Percentiles rank a stretch among this genome's conserved stretches.
Conservation (phyloP, 345 rosid species). For the Salix dunnii region DNA sequence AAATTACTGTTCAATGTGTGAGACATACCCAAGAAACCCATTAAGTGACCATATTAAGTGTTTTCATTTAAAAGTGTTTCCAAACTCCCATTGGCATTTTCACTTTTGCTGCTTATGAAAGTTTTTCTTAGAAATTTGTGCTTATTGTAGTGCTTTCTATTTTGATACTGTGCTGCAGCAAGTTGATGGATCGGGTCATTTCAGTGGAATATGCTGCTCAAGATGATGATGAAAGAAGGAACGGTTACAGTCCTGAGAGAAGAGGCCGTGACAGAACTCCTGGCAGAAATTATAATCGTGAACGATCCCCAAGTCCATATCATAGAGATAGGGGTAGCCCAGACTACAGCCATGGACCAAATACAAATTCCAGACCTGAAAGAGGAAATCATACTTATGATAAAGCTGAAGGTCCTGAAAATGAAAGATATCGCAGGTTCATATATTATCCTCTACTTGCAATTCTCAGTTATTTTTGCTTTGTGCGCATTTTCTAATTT, state of each 20-base stretch:
- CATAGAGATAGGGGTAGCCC: constrained; percentile 6
- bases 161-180: constrained; percentile 40
- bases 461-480: not conserved
- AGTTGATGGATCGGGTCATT: constrained; percentile 75
- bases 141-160: not conserved
- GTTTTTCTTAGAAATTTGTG: not conserved
- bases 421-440: not conserved
- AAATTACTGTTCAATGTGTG: not conserved
- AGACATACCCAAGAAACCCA: not conserved
- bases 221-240: constrained; percentile 68
- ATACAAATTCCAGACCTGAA: constrained; percentile 5
- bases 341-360: constrained; percentile 3
- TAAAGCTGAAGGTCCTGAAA: not conserved
- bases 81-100: not conserved
- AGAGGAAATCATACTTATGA: not conserved
- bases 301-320: constrained; percentile 2
- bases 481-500: not conserved
- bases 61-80: not conserved
- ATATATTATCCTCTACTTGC: not conserved
- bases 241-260: constrained; percentile 62
- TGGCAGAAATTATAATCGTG: constrained; percentile 15
- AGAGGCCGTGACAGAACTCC: constrained; percentile 57
- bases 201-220: constrained; percentile 85
- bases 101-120: not conserved
- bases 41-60: not conserved